phyloP scores from a whole-genome alignment of 345 rosid genomes.

The Ceriops tagal region DNA sequence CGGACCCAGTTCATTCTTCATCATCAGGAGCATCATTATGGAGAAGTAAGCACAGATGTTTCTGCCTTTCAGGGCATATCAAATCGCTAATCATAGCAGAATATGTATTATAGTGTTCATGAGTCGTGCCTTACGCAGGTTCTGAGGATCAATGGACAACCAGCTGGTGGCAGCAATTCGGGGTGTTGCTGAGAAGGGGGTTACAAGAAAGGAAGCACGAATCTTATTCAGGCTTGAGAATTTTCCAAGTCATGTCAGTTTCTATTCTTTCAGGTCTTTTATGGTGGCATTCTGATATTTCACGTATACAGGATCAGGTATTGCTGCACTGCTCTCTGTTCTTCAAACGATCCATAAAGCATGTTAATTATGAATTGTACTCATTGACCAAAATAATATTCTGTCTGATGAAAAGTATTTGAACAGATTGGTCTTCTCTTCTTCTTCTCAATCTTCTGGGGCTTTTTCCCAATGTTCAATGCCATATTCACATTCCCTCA shows the following conservation, averaged over 20 bases:
- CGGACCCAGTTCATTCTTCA: slow-evolving; percentile 19
- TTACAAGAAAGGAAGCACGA: slow-evolving; percentile 79
- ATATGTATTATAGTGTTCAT: slow-evolving; percentile 5
- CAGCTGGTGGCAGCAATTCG: slow-evolving; percentile 82
- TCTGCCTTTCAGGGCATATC: background rate
- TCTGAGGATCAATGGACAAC: slow-evolving; percentile 63
- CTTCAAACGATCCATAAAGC: background rate
- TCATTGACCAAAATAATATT: background rate
- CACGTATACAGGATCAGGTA: slow-evolving; percentile 91
- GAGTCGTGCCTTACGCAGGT: slow-evolving; percentile 19
- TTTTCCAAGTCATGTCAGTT: slow-evolving; percentile 82
- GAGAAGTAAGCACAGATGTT: slow-evolving; percentile 33
- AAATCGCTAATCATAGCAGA: background rate
- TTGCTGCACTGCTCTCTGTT: background rate
- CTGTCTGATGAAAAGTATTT: background rate
- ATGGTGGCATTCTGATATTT: slow-evolving; percentile 78
- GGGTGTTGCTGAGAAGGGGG: slow-evolving; percentile 63
- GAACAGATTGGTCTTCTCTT: slow-evolving; percentile 81
- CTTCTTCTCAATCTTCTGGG: slow-evolving; percentile 94
- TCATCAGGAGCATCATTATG: slow-evolving; percentile 24
- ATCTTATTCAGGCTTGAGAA: slow-evolving; percentile 72
- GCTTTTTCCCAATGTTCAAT: slow-evolving; percentile 76
- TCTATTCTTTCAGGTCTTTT: slow-evolving; percentile 75
- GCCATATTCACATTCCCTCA: slow-evolving; percentile 86
- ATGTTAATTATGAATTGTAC: background rate